Conservation (phyloP, 2,329 filamentous ascomycete species). For the Apiospora phragmitis region DNA sequence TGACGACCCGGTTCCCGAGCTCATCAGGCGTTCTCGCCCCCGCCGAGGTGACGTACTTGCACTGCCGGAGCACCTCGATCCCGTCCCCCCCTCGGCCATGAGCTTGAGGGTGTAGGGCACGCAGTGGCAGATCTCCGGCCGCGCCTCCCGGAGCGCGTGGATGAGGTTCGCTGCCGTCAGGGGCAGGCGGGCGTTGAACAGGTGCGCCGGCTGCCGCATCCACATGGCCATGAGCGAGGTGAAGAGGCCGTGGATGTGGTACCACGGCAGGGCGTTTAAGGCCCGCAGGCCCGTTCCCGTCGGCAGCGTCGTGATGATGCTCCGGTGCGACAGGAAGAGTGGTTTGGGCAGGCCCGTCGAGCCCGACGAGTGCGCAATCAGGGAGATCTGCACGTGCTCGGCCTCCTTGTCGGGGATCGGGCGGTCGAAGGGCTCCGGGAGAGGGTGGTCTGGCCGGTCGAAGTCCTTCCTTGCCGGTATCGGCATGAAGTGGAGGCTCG, state of each 20-base stretch:
- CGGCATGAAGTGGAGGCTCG: slow-evolving; percentile 20
- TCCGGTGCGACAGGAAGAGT: slow-evolving; percentile 41
- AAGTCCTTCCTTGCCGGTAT: background rate
- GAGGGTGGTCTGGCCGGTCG: background rate
- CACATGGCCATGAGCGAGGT: slow-evolving; percentile 45
- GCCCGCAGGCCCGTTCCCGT: slow-evolving; percentile 26
- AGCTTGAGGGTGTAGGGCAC: slow-evolving; percentile 43
- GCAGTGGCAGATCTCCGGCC: slow-evolving; percentile 40
- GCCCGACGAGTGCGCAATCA: slow-evolving; percentile 49
- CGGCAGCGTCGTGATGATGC: slow-evolving; percentile 34
- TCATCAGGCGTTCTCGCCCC: slow-evolving; percentile 43
- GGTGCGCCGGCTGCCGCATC: slow-evolving; percentile 39
- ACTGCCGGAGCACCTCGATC: slow-evolving; percentile 34
- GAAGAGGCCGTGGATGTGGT: slow-evolving; percentile 42
- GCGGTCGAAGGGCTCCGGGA: slow-evolving; percentile 23
- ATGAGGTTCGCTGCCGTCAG: slow-evolving; percentile 37
- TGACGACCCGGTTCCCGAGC: slow-evolving; percentile 38
- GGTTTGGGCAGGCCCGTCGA: slow-evolving; percentile 49
- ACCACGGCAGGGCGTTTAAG: slow-evolving; percentile 45
- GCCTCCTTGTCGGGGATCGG: slow-evolving; percentile 23
- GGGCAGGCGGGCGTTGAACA: slow-evolving; percentile 41
- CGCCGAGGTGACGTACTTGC: slow-evolving; percentile 40
- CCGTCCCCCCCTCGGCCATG: slow-evolving; percentile 37
- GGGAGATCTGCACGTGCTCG: slow-evolving; percentile 32
- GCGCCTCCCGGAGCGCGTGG: slow-evolving; percentile 34